A percentile compares a stretch with the other conserved stretches of the same genome.
These are phyloP conservation scores for Acacia pycnantha DNA, from an alignment of 331 rosid genomes.

Conservation along the genomic window DNA sequence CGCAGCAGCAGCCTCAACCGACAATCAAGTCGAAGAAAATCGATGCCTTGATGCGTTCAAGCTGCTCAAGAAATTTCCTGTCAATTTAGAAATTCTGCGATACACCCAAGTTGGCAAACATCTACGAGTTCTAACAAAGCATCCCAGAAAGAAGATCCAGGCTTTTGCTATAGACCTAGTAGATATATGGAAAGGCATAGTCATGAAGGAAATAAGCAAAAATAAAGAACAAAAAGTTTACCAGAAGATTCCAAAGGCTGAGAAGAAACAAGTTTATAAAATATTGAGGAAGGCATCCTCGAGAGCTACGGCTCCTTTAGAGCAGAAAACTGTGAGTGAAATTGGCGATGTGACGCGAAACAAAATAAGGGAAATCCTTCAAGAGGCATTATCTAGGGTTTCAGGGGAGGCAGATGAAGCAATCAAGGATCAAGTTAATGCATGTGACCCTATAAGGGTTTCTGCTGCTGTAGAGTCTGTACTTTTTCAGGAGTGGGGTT, in stretches of 20 bases:
- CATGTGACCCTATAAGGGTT: constrained; percentile 78
- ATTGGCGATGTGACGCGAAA: constrained; percentile 58
- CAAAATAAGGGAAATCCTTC: constrained; percentile 75
- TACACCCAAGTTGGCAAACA: constrained; percentile 90
- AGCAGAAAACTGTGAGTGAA: neutral
- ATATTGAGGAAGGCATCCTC: too few relatives aligned
- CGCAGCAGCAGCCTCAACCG: constrained; percentile 44
- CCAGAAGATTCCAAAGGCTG: too few relatives aligned
- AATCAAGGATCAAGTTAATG: constrained; percentile 47
- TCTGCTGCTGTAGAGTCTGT: constrained; percentile 36
- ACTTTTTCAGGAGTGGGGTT: too few relatives aligned
- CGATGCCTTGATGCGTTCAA: constrained; percentile 82
- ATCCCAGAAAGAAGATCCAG: constrained; percentile 67
- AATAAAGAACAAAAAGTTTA: constrained; percentile 36
- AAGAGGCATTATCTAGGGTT: constrained; percentile 72
- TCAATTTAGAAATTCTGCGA: constrained; percentile 77
- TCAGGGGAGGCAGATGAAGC: constrained; percentile 68
- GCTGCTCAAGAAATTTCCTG: constrained; percentile 83
- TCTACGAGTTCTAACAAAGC: constrained; percentile 75
- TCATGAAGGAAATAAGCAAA: constrained; percentile 72
- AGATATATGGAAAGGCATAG: constrained; percentile 76
- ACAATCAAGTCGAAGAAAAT: constrained; percentile 57
- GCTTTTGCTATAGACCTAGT: constrained; percentile 60
- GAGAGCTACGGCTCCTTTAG: too few relatives aligned
- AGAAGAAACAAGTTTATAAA: too few relatives aligned